Percentiles rank a stretch among this genome's conserved stretches.
Evolutionary conservation across 176 grass and related monocot genomes (phyloP).

Genomic region (Zea luxurians): DNA sequence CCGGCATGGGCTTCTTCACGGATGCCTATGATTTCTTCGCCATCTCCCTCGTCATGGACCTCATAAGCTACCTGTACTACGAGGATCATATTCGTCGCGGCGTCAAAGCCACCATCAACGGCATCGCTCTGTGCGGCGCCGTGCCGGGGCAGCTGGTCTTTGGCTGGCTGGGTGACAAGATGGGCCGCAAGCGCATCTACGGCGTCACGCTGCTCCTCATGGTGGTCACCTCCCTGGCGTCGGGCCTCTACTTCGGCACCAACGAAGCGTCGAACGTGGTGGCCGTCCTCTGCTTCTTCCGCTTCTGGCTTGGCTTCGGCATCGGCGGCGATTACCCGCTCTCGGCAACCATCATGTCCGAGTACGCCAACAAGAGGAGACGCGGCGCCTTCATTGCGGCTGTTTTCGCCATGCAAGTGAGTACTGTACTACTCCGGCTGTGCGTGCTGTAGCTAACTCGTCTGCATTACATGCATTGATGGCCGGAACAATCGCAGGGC

Average conservation of each 20-base stretch:
- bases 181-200: slow-evolving; percentile 46
- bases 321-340: slow-evolving; percentile 35
- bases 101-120: neutral
- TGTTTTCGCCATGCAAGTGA: slow-evolving; percentile 41
- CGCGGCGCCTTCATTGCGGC: slow-evolving; percentile 46
- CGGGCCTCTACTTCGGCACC: slow-evolving; percentile 47
- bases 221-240: slow-evolving; percentile 27
- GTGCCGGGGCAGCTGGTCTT: slow-evolving; percentile 48
- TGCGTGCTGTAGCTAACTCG: neutral
- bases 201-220: slow-evolving; percentile 34
- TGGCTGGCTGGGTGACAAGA: slow-evolving; percentile 62
- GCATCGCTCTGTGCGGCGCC: slow-evolving; percentile 43
- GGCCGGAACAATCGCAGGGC: slow-evolving; percentile 23
- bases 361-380: slow-evolving; percentile 46
- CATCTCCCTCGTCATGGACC: slow-evolving; percentile 35
- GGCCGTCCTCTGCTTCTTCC: slow-evolving; percentile 30
- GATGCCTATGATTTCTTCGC: slow-evolving; percentile 53
- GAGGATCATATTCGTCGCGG: rapidly evolving
- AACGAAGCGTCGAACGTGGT: neutral
- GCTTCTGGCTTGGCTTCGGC: slow-evolving; percentile 22
- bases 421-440: too few species aligned
- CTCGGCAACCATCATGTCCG: slow-evolving; percentile 52
- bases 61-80: slow-evolving; percentile 43
- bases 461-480: neutral
- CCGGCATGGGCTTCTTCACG: slow-evolving; percentile 55